Percentiles rank a stretch among this genome's conserved stretches.
phyloP scores from a whole-genome alignment of 2,329 filamentous ascomycete species.

The Ceratocystis colombiana region DNA sequence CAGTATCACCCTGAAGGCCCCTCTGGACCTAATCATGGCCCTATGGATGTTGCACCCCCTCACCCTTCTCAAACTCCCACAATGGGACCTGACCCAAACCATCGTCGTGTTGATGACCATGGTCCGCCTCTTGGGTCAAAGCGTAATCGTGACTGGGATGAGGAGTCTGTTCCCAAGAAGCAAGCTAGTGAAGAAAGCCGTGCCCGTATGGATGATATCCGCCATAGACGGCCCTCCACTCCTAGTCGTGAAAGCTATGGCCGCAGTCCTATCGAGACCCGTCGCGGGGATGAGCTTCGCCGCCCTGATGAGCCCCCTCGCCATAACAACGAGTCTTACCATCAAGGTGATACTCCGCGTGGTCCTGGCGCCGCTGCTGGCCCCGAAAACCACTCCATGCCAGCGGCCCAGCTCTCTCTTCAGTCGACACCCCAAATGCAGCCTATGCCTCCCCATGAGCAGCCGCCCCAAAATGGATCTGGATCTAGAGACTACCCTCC shows the following conservation, averaged over 20 bases:
- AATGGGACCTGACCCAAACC: slow-evolving; percentile 55
- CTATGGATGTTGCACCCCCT: slow-evolving; percentile 57
- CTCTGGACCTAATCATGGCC: slow-evolving; percentile 36
- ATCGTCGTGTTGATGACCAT: slow-evolving; percentile 55
- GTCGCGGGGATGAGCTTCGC: slow-evolving; percentile 52
- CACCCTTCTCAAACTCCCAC: slow-evolving; percentile 34
- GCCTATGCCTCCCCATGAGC: slow-evolving; percentile 43
- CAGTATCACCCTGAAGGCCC: slow-evolving; percentile 56
- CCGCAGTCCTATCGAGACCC: slow-evolving; percentile 65
- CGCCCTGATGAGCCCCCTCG: slow-evolving; percentile 52
- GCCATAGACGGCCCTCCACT: slow-evolving; percentile 67
- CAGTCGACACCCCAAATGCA: slow-evolving; percentile 50
- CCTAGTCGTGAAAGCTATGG: slow-evolving; percentile 60
- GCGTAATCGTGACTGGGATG: slow-evolving; percentile 85
- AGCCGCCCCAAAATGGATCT: slow-evolving; percentile 35
- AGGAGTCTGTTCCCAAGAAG: slow-evolving; percentile 70
- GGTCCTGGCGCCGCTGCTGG: slow-evolving; percentile 37
- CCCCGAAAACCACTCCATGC: slow-evolving; percentile 44
- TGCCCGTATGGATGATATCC: slow-evolving; percentile 74
- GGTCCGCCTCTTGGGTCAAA: slow-evolving; percentile 72
- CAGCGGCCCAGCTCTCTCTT: slow-evolving; percentile 49
- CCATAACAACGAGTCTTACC: slow-evolving; percentile 67
- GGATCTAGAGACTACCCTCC: slow-evolving; percentile 44
- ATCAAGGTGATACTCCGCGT: slow-evolving; percentile 88
- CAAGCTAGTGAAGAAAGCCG: slow-evolving; percentile 79